Base-by-base conservation (phyloP, 2,329 filamentous ascomycete genomes). In the Colletotrichum godetiae region DNA sequence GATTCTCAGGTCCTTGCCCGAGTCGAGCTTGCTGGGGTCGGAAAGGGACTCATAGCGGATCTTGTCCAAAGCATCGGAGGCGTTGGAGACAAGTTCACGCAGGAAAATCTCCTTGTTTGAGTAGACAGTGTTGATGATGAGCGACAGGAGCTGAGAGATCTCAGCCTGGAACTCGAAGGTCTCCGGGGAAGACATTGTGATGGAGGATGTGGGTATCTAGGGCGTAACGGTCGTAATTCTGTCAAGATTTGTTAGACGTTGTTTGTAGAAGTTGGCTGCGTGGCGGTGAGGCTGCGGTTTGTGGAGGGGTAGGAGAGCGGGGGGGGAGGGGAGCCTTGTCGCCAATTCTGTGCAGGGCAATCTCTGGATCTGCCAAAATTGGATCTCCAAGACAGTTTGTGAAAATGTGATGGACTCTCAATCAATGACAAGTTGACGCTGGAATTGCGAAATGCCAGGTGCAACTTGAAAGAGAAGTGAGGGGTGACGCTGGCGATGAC, bases 91-190 rank as follows among this genome's bases (percentile, higher is more conserved):
- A 81, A 99, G 85, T 89, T 99, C 97, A 93, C 97, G 91, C 82
- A 99, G 89, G 93, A 99, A 99, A 85, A 99, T 98, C 89, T 98
- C 97, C 92, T 99, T 99, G 93, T 99, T 99, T 81, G 95, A 98
- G 92, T 98, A 99, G 89, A 99, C 97, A 79, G 97, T 98, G 94
- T 99, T 99, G 92, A 99, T 99, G 88, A 99, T 99, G 85, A 99
- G 94, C 80, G 93, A 95, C 84, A 99, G 94, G 79, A 99, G 94
- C 94, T 99, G 97, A 94, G 96, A 98, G 85, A 99, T 99, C 94
- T 99, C 97, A 93, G 97, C 97, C 93, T 99, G 97, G 91, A 98
- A 99, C 93, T 98, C 96, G 89, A 99, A 99, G 80, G 95, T 98
- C 90, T 98, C 95, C 35, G 72, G 68, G 86, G 56, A 55, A 61